Evolutionary conservation across 495 filamentous ascomycete genomes (phyloP), one percentile per base, ranked within the genome.

Genomic region (Talaromyces adpressus): DNA sequence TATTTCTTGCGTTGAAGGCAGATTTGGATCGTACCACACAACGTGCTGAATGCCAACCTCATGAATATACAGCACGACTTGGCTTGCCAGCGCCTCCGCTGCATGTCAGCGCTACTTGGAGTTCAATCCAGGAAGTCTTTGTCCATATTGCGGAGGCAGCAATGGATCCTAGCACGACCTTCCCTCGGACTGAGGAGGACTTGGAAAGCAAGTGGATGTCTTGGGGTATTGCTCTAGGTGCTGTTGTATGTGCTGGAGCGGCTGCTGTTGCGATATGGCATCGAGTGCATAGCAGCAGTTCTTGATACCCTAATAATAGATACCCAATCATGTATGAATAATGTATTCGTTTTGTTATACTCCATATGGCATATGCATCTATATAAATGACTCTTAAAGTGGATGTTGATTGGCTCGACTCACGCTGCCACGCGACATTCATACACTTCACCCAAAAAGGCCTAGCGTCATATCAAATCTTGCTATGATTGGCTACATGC

Each of bases 21-120:
- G 94, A 98, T 72, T 81, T 87, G 58, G 94, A 98, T 72, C 94
- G 94, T 69, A 95, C 92, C 2, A 96, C 90, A 16, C 94, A 98
- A 76, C 84, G 93, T 57, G 88, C 88, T 39, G 92, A 98, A 74
- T 75, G 87, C 65, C 94, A 98, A 74, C 94, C 94, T 4, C 94
- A 98, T 71, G 87, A 91, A 63, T 98, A 96, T 70, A 96, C 94
- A 0, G 82, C 85, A 29, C 78, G 82, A 51, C 73, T 95, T 66
- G 96, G 96, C 82, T 77, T 83, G 73, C 71, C 79, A 4, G 85
- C 86, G 60, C 85, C 93, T 12, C 94, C 94, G 7, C 74, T 97
- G 61, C 94, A 98, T 79, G 95, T 97, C 34, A 96, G 91, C 72
- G 90, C 90, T 45, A 94, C 87, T 6, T 98, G 94, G 94, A 85